Conservation (phyloP, 1,284 basidiomycete genomes). For the Irpex sp. region DNA sequence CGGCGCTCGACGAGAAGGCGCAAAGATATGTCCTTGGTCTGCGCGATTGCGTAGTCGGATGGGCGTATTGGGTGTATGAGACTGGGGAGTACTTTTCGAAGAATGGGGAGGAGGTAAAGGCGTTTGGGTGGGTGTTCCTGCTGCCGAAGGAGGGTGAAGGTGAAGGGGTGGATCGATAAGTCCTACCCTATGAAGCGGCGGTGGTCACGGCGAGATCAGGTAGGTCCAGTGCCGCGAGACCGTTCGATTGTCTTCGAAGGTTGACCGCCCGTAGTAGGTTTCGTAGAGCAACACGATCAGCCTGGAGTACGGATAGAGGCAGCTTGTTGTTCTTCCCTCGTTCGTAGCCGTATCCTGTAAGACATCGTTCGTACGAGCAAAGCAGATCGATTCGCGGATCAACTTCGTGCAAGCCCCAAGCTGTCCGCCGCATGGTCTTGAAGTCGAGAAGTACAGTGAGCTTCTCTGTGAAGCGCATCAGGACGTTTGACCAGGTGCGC, state of each 20-base stretch:
- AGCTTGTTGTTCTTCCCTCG: conserved; percentile 7
- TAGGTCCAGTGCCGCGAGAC: neutral
- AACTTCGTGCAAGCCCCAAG: conserved; percentile 15
- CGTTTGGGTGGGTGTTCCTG: conserved; percentile 63
- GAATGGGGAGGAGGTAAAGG: conserved; percentile 52
- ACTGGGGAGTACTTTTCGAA: conserved; percentile 54
- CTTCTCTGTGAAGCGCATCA: conserved; percentile 15
- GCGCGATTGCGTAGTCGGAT: conserved; percentile 49
- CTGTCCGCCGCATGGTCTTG: conserved; percentile 9
- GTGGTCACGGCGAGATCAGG: conserved; percentile 2
- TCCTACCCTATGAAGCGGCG: neutral
- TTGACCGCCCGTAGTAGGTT: conserved; percentile 7
- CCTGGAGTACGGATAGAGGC: conserved; percentile 3
- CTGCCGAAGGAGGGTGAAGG: conserved; percentile 13
- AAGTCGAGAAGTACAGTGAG: conserved; percentile 15
- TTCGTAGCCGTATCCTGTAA: conserved; percentile 15
- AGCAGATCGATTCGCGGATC: conserved; percentile 6
- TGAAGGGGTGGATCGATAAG: neutral
- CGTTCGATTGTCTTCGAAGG: neutral
- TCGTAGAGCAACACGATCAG: conserved; percentile 15
- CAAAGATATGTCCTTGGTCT: conserved; percentile 40
- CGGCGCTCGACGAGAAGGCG: conserved; percentile 10
- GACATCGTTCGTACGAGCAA: conserved; percentile 14
- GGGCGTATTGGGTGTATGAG: conserved; percentile 58
- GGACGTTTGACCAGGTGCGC: conserved; percentile 15